Conservation (phyloP, 2,329 filamentous ascomycete genomes). For the Mycosphaerelloides madeirae region DNA sequence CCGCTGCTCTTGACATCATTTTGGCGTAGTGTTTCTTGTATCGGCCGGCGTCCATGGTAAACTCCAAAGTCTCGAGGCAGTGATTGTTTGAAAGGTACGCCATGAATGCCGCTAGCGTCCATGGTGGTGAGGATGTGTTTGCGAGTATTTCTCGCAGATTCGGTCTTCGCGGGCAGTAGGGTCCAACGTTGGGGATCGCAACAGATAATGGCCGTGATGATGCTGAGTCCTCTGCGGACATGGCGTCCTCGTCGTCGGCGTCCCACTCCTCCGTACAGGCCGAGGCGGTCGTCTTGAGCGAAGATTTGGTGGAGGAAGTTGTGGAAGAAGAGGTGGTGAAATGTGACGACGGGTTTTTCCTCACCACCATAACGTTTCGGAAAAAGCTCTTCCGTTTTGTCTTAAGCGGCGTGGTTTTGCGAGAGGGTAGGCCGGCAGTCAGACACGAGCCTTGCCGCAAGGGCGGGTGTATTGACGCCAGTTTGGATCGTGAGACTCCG, state of each 20-base stretch:
- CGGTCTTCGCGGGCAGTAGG: constrained; percentile 59
- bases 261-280: constrained; percentile 32
- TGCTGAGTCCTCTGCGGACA: constrained; percentile 40
- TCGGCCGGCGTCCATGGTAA: constrained; percentile 86
- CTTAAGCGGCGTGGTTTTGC: constrained; percentile 14
- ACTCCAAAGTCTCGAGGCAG: constrained; percentile 92
- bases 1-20: constrained; percentile 48
- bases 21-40: constrained; percentile 67
- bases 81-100: constrained; percentile 95
- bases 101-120: constrained; percentile 89
- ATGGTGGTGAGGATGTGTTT: constrained; percentile 80
- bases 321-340: constrained; percentile 24
- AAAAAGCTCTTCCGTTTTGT: constrained; percentile 21
- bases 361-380: constrained; percentile 29
- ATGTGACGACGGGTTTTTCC: constrained; percentile 24
- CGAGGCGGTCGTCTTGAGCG: constrained; percentile 21
- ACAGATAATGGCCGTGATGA: constrained; percentile 48
- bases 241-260: constrained; percentile 48
- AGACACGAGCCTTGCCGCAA: constrained; percentile 27
- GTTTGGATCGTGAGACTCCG: constrained; percentile 26
- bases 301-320: constrained; percentile 24
- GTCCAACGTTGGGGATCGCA: constrained; percentile 44
- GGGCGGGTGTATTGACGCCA: constrained; percentile 31
- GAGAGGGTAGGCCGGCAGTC: constrained; percentile 13
- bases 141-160: constrained; percentile 82